Evolutionary conservation across 192 early-diverging fungal species (phyloP).

Genomic region (Jimgerdemannia flammicorona): DNA sequence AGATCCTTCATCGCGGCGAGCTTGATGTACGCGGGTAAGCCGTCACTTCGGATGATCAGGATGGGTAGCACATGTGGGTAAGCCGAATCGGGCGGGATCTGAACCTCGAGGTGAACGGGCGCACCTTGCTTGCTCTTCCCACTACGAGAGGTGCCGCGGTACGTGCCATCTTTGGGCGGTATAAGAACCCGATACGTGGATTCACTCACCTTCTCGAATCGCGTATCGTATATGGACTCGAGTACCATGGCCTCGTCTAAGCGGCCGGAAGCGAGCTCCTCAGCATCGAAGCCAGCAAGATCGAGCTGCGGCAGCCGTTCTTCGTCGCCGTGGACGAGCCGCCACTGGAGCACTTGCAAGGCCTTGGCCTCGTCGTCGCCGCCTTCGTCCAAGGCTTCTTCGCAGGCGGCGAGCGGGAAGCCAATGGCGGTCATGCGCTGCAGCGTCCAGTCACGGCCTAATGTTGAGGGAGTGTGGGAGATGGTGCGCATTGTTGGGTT

Average conservation of each 20-base stretch:
- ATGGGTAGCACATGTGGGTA: constrained; percentile 70
- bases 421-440: constrained; percentile 58
- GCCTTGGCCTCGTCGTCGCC: constrained; percentile 50
- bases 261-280: constrained; percentile 28
- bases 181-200: constrained; percentile 9
- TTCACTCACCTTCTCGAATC: constrained; percentile 30
- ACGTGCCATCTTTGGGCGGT: constrained; percentile 24
- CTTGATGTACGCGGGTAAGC: constrained; percentile 68
- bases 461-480: constrained; percentile 41
- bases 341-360: constrained; percentile 45
- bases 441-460: constrained; percentile 59
- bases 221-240: constrained; percentile 65
- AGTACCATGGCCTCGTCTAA: constrained; percentile 52
- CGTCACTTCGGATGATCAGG: constrained; percentile 59
- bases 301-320: constrained; percentile 4
- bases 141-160: constrained; percentile 20
- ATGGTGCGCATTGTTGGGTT: constrained; percentile 49
- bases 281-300: constrained; percentile 27
- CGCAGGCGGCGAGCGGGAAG: constrained; percentile 47
- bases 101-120: constrained; percentile 48
- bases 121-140: constrained; percentile 31
- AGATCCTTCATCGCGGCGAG: constrained; percentile 51
- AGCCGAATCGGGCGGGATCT: constrained; percentile 46
- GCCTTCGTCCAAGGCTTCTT: constrained; percentile 37
- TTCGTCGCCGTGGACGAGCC: constrained; percentile 46